Evolutionary conservation across 768 basidiomycete genomes (phyloP).

Genomic region (Tulasnella sp.): DNA sequence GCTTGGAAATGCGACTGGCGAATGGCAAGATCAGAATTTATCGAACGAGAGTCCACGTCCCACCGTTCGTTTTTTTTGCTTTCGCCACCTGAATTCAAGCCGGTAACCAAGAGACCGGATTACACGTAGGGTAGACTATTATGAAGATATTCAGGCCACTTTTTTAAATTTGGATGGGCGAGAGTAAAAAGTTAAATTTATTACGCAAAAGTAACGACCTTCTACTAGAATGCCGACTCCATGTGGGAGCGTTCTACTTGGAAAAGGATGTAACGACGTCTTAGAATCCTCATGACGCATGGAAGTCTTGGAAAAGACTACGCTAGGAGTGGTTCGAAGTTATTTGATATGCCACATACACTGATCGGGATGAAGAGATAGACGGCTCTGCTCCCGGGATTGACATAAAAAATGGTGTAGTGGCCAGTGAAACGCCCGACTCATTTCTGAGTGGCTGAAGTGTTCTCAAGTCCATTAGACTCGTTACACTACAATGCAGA

Average conservation of each 20-base stretch:
- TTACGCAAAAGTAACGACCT: background rate
- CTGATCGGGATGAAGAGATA: background rate
- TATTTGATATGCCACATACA: conserved; percentile 2
- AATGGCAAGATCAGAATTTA: conserved; percentile 1
- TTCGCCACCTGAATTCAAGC: background rate
- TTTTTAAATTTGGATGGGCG: background rate
- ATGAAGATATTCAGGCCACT: background rate
- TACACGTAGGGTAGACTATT: background rate
- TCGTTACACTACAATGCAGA: background rate
- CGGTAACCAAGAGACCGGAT: background rate
- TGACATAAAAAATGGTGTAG: background rate
- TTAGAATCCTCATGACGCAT: background rate
- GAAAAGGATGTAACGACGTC: background rate
- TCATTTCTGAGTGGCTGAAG: background rate
- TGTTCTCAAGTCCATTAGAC: background rate
- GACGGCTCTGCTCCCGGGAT: background rate
- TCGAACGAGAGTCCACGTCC: background rate
- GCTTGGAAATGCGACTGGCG: background rate
- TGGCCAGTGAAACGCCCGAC: background rate
- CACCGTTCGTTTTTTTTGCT: background rate
- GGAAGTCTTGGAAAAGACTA: background rate
- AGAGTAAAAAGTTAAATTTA: background rate
- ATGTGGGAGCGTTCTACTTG: background rate
- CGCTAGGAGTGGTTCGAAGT: conserved; percentile 3
- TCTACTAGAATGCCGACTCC: background rate